Evolutionary conservation across 352 stramenopile genomes (phyloP), one percentile per base, ranked within the genome.

Genomic region (Globisporangium cylindrosporum): DNA sequence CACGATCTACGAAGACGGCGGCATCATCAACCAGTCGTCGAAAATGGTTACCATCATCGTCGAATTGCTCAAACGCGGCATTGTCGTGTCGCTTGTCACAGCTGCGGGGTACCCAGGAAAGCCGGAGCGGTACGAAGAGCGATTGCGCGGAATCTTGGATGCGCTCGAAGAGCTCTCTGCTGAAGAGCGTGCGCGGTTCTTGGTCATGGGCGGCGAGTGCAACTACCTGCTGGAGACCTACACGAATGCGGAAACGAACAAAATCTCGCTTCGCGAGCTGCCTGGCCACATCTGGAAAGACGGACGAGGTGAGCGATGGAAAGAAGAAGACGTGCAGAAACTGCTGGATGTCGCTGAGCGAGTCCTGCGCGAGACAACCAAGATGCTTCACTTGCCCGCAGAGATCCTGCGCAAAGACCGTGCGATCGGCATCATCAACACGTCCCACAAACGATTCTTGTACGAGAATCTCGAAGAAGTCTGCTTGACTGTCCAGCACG

Each of bases 131-230:
- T 96, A 94, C 66, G 88, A 96, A 67, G 69, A 88, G 70, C 86
- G 88, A 22, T 72, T 96, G 5, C 77, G 82, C 4, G 88, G 88
- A 10, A 92, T 94, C 34, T 72, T 94, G 22, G 84, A 93, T n/a
- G 82, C 79, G 7, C 72, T 94, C 0, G 73, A 76, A 27, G 55
- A 64, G 4, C 72, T 90, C n/a, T 80, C 73, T 0, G 74, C 76
- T 6, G 81, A 89, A 34, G 77, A 92, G 66, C 83, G 85, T 43
- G 81, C 84, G 46, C 79, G 84, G 6, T 94, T 94, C 68, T 64
- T 94, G 2, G 91, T 99, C 62, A 98, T 99, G 90, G 97, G 97
- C 57, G 97, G 97, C 27, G 97, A 99, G 77, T 98, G 94, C 78
- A 99, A 99, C 72, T 99, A 98, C 72, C 78, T 99, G 15, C 76